phyloP scores from a whole-genome alignment of 75 land plant genomes.

The Picea glauca region DNA sequence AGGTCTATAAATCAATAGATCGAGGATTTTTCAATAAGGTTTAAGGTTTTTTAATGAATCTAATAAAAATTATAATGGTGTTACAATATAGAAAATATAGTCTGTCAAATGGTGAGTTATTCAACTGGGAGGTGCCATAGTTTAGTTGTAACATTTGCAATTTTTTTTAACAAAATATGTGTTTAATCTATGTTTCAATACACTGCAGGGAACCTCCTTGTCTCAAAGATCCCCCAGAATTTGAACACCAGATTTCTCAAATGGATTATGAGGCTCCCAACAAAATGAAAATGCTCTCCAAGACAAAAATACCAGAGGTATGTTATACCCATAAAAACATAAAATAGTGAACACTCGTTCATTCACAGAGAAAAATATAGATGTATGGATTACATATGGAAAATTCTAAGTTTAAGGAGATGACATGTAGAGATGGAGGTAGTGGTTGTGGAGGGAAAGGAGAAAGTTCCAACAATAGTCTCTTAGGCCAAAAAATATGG shows the following conservation, averaged over 20 bases:
- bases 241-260: not conserved
- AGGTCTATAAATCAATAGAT: no score
- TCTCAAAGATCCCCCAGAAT: not conserved
- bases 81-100: no score
- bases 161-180: no score
- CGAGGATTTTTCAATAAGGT: no score
- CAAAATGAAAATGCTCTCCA: not conserved
- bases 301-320: not conserved
- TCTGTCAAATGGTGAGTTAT: no score
- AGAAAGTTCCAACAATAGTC: constrained; percentile 51
- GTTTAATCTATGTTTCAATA: not conserved
- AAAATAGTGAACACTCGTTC: not conserved
- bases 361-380: no score
- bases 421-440: constrained; percentile 28
- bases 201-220: not conserved
- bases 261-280: not conserved
- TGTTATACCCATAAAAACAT: not conserved
- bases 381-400: no score
- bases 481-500: constrained; percentile 37
- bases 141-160: no score
- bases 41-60: no score
- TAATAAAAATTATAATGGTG: no score
- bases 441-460: constrained; percentile 28
- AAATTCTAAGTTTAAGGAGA: not conserved
- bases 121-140: no score